Base-by-base conservation (phyloP, 352 stramenopile genomes). In the Globisporangium abappressorium region DNA sequence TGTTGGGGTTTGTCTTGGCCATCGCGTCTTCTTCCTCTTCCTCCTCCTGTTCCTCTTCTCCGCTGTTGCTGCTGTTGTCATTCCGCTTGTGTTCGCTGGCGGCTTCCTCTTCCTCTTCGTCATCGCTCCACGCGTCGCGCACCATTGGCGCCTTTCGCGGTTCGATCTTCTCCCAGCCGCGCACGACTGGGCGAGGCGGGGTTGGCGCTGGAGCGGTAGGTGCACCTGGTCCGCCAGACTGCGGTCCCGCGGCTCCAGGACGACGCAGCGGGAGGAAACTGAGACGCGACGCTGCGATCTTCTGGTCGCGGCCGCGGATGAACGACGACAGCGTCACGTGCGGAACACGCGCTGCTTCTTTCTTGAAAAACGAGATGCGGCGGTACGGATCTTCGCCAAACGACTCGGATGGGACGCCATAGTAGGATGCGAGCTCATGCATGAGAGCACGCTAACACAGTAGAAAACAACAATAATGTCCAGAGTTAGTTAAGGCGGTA, bases 361-460 rank as follows among this genome's bases (percentile, higher is more conserved):
- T 74, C 72, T 94, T 94, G 66, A 89, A 94, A 53, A 91, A 91
- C 18, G 84, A 92, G 43, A 93, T 80, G 71, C 84, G 80, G 28
- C 86, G 86, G 62, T 71, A 74, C 7, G 80, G 75, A 34, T 94
- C 84, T 75, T 91, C 79, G 18, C 83, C 87, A 71, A 91, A 90
- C 18, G 87, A 93, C 75, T 93, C 79, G 14, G 84, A 94, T 3
- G 79, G 72, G 11, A 94, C 80, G 3, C 71, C 69, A 49, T 94
- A 94, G 36, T 85, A 80, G 2, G 68, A 73, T 18, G 87, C 84
- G 20, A 94, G 75, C 54, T 91, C 74, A 60, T 94, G 87, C 80
- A 94, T 93, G 41, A 90, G 64, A 5, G 74, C 75, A 56, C 87
- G 80, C 76, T 91, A 63, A 9, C n/a, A 51, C 14, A 69, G 36